These are phyloP conservation scores for Colletotrichum sansevieriae DNA, from an alignment of 2,329 filamentous ascomycete species.

Conservation along the genomic window DNA sequence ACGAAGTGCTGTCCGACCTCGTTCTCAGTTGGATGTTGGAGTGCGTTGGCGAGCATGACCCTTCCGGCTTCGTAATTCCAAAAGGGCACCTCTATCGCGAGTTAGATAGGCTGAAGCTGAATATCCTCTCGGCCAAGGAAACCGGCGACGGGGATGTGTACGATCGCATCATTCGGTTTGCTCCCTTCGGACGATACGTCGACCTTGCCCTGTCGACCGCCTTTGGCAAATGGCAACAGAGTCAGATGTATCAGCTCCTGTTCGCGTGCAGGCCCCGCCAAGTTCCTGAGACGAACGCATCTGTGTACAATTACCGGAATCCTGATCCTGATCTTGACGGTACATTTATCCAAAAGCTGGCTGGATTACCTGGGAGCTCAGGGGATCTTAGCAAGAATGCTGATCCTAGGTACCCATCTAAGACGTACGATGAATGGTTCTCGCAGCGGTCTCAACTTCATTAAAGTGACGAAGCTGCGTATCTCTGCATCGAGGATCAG, in stretches of 20 bases:
- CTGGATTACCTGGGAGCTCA: conserved; percentile 18
- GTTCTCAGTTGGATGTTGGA: conserved; percentile 44
- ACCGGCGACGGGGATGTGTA: conserved; percentile 32
- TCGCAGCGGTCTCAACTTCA: background rate
- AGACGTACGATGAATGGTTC: conserved; percentile 22
- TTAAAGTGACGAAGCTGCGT: no score
- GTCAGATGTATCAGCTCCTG: conserved; percentile 27
- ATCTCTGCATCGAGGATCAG: no score
- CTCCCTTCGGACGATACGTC: conserved; percentile 18
- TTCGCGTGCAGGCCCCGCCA: conserved; percentile 22
- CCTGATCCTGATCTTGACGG: conserved; percentile 30
- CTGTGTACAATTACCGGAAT: conserved; percentile 30
- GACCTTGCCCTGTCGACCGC: conserved; percentile 4
- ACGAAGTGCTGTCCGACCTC: conserved; percentile 43
- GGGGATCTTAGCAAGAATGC: background rate
- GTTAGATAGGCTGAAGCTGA: conserved; percentile 18
- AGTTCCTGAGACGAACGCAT: conserved; percentile 15
- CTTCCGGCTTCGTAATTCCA: conserved; percentile 35
- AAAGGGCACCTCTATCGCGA: conserved; percentile 15
- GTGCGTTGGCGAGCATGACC: conserved; percentile 33
- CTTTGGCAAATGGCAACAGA: conserved; percentile 25
- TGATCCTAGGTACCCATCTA: conserved; percentile 17
- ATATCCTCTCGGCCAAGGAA: background rate
- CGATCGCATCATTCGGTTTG: conserved; percentile 12
- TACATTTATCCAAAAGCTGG: conserved; percentile 26